phyloP scores from a whole-genome alignment of 495 filamentous ascomycete species.

The Aspergillus avenaceus region DNA sequence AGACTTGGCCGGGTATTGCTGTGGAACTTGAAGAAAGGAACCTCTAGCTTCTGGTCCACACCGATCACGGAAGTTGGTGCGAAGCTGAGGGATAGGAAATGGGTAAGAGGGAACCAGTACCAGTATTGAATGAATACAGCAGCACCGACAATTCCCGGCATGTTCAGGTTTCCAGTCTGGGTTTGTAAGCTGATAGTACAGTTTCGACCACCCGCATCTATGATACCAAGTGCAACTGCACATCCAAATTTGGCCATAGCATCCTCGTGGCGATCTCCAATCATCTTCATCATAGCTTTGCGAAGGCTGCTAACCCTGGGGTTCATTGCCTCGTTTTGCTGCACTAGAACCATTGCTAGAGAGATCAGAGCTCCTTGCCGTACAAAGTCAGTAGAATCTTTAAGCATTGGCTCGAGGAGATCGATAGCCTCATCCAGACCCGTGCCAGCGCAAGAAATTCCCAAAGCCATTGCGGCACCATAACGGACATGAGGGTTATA shows the following conservation, averaged over 20 bases:
- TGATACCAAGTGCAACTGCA: conserved; percentile 90
- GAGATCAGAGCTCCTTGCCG: conserved; percentile 95
- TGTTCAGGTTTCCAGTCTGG: conserved; percentile 95
- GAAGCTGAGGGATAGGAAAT: conserved; percentile 93
- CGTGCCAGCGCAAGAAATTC: conserved; percentile 96
- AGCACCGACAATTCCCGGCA: conserved; percentile 96
- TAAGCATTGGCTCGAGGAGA: conserved; percentile 97
- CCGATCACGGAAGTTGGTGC: conserved; percentile 92
- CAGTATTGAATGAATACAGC: conserved; percentile 99
- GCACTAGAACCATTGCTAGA: conserved; percentile 94
- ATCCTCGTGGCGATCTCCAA: conserved; percentile 94
- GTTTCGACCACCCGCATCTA: conserved; percentile 96
- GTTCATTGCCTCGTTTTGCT: conserved; percentile 96
- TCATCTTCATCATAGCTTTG: conserved; percentile 83
- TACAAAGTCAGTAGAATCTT: conserved; percentile 98
- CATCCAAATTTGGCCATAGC: conserved; percentile 99
- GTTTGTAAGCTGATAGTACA: conserved; percentile 98
- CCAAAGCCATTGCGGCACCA: conserved; percentile 95
- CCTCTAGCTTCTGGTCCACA: conserved; percentile 87
- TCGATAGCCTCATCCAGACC: conserved; percentile 96
- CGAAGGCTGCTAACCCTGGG: conserved; percentile 78
- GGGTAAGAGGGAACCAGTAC: conserved; percentile 99
- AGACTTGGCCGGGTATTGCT: conserved; percentile 90
- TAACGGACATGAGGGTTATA: conserved; percentile 99
- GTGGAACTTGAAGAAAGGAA: conserved; percentile 94